Base-by-base conservation (phyloP, 306 rosid genomes). In the Inga oerstediana region DNA sequence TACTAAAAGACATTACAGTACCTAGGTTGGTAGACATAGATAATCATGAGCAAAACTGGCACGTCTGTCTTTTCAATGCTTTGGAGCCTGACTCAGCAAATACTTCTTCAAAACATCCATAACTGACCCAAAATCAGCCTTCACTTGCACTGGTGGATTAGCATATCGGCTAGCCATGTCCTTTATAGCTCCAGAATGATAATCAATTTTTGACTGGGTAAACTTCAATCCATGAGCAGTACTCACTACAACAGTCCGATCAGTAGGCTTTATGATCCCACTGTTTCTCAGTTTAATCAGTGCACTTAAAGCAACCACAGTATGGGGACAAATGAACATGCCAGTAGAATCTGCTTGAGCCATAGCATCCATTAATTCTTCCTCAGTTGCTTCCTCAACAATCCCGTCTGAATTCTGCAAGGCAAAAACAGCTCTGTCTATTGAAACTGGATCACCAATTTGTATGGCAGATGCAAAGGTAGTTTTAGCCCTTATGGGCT, bases 141-240 rank as follows among this genome's bases (percentile, higher is more conserved):
- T 89, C 44, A 94, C 98, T 24, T 91, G 89, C 76, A 87, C 79
- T 0, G 96, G 97, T 0, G 98, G 97, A 84, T 94, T 94, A 6
- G 98, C 94, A 74, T 65, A 92, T 12, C 89, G 84, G 90, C 94
- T 92, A 43, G 92, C 88, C 89, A 94, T 87, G 81, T 94, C 98
- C 89, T 82, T 87, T 71, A 94, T 94, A 17, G 85, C 72, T 48
- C 81, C 87, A n/a, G 94, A 94, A 81, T 94, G 98, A 86, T 94
- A 94, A 85, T 91, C 95, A 66, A 81, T 88, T 84, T 94, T 94
- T 4, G 98, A 91, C 83, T 94, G 95, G 20, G 95, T 90, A 71
- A 94, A 94, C 87, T 94, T 94, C 92, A 94, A 86, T 4, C 98
- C 98, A 81, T 94, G 98, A 46, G 97, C 98, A 19, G 98, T 92